Base-by-base conservation (phyloP, 257 asterid species). In the Solanum lycopersicoides region DNA sequence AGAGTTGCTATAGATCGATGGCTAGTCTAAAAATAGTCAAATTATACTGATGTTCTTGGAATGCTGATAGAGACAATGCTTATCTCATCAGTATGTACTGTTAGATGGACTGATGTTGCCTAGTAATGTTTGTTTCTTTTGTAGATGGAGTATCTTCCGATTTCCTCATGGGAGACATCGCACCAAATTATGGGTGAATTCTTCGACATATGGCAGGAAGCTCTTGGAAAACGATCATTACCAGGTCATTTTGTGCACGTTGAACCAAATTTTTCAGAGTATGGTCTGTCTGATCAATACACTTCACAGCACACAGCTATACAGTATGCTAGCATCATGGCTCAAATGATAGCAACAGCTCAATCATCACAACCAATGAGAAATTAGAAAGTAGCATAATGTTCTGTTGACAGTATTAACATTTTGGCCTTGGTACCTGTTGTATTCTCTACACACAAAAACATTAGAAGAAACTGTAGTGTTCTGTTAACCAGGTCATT, bases 61-160 rank as follows among this genome's bases (percentile, higher is more conserved):
- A 39, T 41, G 23, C 14, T 41, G 23, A 76, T 42, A 30, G 60
- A 77, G 9, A 44, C 59, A 0, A 42, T 25, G 63, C 25, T 45
- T 77, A 23, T 76, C 83, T 76, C 16, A 28, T 68, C 42, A 32
- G 1, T 71, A 69, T 30, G 12, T 7, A 7, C 23, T 32, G 76
- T 66, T 25, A 1, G 37, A 66, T 66, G 5, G 10, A 66, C 39
- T 68, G 21, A 68, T 13, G 39, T 68, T 68, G 74, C 74, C 11
- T 68, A 68, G 39, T 68, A 86, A 25, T 73, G 87, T n/a, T 69
- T 63, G 10, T 87, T 83, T 88, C 21, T 68, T 76, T 93, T 91
- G 93, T 95, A 97, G 99, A 94, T 97, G 96, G 98, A 97, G 92
- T 95, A 95, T 89, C 92, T 92, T 42, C 98, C 99, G 25, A 91